Evolutionary conservation across 371 early-diverging fungal genomes (phyloP), one percentile per base, ranked within the genome.

Genomic region (Lichtheimia ramosa): DNA sequence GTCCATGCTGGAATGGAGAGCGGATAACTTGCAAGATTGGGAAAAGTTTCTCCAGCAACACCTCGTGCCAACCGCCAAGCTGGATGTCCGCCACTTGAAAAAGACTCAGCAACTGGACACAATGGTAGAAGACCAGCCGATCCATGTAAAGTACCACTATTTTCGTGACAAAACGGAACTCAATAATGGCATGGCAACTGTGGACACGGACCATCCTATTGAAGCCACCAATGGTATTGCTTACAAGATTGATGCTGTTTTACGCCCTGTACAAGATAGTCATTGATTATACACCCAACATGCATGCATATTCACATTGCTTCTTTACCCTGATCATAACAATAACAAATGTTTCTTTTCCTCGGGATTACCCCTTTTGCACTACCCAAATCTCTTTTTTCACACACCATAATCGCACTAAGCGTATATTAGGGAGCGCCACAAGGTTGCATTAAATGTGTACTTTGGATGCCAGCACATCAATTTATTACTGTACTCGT

Each of bases 141-240:
- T 79, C 25, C 56, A 50, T 15, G 73, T 79, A 41, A 58, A 70
- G n/a, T 61, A 73, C 40, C 65, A 71, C 39, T 59, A 62, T 10
- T 64, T 71, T 15, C 54, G 58, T 39, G 54, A 60, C 5, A 67
- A 49, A 27, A 64, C 61, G 1, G 40, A 64, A 2, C 61, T 80
- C 13, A 73, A 46, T 46, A n/a, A 80, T 51, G 67, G 56, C 12
- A 40, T 64, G 21, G 73, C 73, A 14, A 50, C 41, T 0, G 74
- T 80, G 12, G 70, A 73, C 55, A 65, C 54, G 8, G 54, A 8
- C n/a, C 62, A 71, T 55, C 43, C 68, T n/a, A 61, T 74, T 6
- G 61, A 68, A 41, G 77, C 81, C 12, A 25, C 59, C 13, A 77
- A 77, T 68, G 77, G 81, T 16, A 70, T 77, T 48, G 81, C 81